phyloP scores from a whole-genome alignment of 139 green algal genomes.

The Trebouxia sp. region DNA sequence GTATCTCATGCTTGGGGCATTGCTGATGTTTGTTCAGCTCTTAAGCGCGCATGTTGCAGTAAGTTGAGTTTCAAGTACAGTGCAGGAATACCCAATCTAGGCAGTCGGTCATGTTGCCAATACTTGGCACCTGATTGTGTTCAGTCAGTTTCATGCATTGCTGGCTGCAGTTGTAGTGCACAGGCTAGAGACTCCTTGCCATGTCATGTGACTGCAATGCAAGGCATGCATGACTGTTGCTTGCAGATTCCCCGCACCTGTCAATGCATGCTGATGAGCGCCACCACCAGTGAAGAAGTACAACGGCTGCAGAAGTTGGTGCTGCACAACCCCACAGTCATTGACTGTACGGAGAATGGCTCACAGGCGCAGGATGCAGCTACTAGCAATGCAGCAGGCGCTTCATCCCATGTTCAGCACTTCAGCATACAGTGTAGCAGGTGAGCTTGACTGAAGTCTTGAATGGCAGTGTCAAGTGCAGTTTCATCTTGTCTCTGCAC shows the following conservation, averaged over 20 bases:
- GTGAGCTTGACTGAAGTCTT: too few species aligned
- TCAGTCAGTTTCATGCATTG: not conserved
- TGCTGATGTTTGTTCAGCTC: too few species aligned
- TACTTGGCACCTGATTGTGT: not conserved
- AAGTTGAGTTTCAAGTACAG: too few species aligned
- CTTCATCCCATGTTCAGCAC: constrained; percentile 60
- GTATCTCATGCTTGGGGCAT: too few species aligned
- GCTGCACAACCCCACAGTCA: constrained; percentile 85
- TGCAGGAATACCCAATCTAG: too few species aligned
- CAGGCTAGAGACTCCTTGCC: too few species aligned
- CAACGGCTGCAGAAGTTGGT: constrained; percentile 82
- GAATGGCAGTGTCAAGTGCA: too few species aligned
- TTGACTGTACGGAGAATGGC: constrained; percentile 68
- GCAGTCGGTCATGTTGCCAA: too few species aligned
- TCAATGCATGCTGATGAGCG: constrained; percentile 93
- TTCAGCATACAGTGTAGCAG: constrained; percentile 41
- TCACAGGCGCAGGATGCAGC: not conserved
- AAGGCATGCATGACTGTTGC: not conserved
- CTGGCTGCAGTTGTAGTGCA: too few species aligned
- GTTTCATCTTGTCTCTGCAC: too few species aligned
- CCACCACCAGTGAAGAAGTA: constrained; percentile 81
- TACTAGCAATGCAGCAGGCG: constrained; percentile 7
- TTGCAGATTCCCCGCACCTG: constrained; percentile 71
- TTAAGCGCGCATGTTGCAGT: too few species aligned
- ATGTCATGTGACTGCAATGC: too few species aligned